phyloP scores from a whole-genome alignment of 257 asterid genomes.

The Solanum medicagineum region DNA sequence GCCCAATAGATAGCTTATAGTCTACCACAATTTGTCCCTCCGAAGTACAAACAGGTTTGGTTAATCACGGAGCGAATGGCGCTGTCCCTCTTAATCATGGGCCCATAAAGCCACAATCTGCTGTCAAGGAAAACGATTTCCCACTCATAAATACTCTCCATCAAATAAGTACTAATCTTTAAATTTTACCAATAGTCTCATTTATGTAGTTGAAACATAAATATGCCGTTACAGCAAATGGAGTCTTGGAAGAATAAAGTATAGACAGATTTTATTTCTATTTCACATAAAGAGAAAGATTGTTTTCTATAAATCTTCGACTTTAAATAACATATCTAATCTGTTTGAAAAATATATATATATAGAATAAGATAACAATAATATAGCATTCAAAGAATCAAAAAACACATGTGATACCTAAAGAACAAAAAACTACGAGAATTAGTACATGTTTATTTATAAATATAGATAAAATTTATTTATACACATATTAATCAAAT shows the following conservation, averaged over 20 bases:
- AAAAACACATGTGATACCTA: too few relatives aligned
- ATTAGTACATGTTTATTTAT: background rate
- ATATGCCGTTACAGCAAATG: background rate
- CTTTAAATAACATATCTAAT: too few relatives aligned
- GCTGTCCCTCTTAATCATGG: background rate
- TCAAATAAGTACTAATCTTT: background rate
- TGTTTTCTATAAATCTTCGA: too few relatives aligned
- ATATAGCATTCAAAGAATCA: background rate
- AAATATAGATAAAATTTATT: too few relatives aligned
- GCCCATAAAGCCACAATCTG: background rate
- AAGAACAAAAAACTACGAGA: background rate
- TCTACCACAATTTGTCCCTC: background rate
- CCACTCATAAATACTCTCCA: background rate
- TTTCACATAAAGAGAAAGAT: too few relatives aligned
- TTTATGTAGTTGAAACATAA: background rate
- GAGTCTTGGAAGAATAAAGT: too few relatives aligned
- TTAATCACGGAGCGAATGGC: background rate
- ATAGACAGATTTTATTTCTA: too few relatives aligned
- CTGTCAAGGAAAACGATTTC: background rate
- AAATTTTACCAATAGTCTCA: background rate
- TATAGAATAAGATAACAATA: too few relatives aligned
- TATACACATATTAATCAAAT: background rate
- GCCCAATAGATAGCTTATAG: background rate
- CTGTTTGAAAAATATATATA: too few relatives aligned
- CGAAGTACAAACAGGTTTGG: background rate